Evolutionary conservation across 2,329 filamentous ascomycete genomes (phyloP), one percentile per base, ranked within the genome.

Genomic region (Exophiala alcalophila): DNA sequence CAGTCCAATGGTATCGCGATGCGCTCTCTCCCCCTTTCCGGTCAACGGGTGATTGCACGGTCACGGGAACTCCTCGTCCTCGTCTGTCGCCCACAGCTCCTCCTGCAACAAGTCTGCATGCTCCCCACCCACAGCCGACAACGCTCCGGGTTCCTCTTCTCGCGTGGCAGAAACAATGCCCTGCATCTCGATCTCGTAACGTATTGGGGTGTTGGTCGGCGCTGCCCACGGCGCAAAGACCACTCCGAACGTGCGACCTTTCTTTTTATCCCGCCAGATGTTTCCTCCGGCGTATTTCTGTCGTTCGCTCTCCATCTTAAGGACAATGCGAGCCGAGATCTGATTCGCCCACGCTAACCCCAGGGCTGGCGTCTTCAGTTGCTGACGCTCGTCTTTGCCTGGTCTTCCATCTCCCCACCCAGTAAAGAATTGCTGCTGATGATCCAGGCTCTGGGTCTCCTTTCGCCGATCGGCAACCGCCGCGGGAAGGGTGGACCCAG

Each of bases 361-460:
- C 16, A 97, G 67, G 5, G 86, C 86, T 0, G 91, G 91, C 0
- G 86, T 95, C 66, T 96, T 97, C 41, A 84, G 66, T 39, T 53
- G 41, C 18, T 46, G 34, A 29, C 29, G 40, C 12, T 40, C 30
- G 29, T 15, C 16, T 33, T 35, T 44, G 19, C 50, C 47, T 11
- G 33, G 30, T 20, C 40, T 31, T 19, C 81, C 73, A 62, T 94
- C 86, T 15, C 91, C 89, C 91, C 92, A 96, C 51, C 92, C 90
- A 3, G 90, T 94, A 66, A 96, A 94, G 79, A 90, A 96, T 29
- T 86, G 78, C 63, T 96, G 88, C 65, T 97, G 91, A 64, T 96
- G 86, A 56, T 94, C 83, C 6, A 96, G 77, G 21, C 79, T 76
- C 25, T 96, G 72, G 0, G 82, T 78, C 9, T 78, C 73, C 28